Conservation (phyloP, 495 filamentous ascomycete genomes). For the Hypoxylon crocopeplum region DNA sequence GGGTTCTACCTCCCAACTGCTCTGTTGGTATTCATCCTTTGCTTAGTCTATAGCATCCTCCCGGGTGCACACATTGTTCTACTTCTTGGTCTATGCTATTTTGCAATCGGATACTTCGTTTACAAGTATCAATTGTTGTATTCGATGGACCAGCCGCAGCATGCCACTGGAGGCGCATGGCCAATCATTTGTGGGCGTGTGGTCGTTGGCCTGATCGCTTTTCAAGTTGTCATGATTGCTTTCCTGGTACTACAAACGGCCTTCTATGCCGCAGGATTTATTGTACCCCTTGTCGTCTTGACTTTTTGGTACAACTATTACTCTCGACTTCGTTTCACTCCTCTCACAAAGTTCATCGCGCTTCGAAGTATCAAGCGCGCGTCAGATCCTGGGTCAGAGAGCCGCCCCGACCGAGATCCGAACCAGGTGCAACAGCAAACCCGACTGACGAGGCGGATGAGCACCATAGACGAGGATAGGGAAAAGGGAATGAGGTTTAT, state of each 20-base stretch:
- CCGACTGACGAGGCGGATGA: conserved; percentile 46
- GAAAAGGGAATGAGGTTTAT: conserved; percentile 72
- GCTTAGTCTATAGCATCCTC: conserved; percentile 91
- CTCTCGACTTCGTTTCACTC: conserved; percentile 77
- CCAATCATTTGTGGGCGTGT: conserved; percentile 92
- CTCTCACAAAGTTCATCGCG: conserved; percentile 90
- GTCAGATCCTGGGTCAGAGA: conserved; percentile 34
- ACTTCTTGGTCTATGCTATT: conserved; percentile 85
- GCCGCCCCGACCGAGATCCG: conserved; percentile 58
- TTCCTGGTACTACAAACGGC: conserved; percentile 77
- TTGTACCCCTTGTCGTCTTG: conserved; percentile 75
- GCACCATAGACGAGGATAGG: conserved; percentile 68
- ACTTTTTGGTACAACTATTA: conserved; percentile 87
- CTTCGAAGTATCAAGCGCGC: conserved; percentile 71
- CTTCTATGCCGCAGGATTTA: conserved; percentile 70
- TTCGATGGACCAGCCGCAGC: conserved; percentile 96
- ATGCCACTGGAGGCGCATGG: conserved; percentile 94
- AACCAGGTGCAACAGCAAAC: conserved; percentile 42
- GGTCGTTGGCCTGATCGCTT: conserved; percentile 81
- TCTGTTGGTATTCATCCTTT: conserved; percentile 90
- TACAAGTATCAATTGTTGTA: conserved; percentile 99
- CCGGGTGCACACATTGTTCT: conserved; percentile 83
- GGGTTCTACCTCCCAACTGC: conserved; percentile 94
- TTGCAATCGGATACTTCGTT: conserved; percentile 85
- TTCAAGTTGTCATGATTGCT: conserved; percentile 90